These are phyloP conservation scores for Tylopilus felleus DNA, from an alignment of 768 basidiomycete genomes.

Conservation along the genomic window DNA sequence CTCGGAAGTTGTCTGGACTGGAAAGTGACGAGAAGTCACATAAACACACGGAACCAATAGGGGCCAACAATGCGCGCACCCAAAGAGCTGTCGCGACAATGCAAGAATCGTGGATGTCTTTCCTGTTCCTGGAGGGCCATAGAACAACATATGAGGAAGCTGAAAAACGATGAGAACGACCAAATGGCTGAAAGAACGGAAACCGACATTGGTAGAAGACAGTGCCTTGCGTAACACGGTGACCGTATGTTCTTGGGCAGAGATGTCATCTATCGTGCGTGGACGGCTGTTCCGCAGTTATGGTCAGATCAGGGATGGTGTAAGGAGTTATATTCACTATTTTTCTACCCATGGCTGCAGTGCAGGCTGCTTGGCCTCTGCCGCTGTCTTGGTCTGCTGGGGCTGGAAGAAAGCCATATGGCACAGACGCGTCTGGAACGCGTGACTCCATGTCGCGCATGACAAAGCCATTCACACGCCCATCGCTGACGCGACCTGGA, in stretches of 20 bases:
- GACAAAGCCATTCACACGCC: slow-evolving; percentile 32
- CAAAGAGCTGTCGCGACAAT: slow-evolving; percentile 89
- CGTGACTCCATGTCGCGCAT: slow-evolving; percentile 43
- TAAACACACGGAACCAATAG: not conserved
- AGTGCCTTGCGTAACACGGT: slow-evolving; percentile 89
- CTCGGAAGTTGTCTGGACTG: slow-evolving; percentile 92
- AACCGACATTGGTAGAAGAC: slow-evolving; percentile 82
- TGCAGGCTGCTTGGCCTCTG: slow-evolving; percentile 41
- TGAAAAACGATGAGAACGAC: slow-evolving; percentile 35
- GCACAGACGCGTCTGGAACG: slow-evolving; percentile 42
- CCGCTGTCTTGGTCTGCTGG: slow-evolving; percentile 29
- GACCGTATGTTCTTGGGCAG: slow-evolving; percentile 95
- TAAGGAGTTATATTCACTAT: slow-evolving; percentile 61
- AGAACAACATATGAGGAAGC: slow-evolving; percentile 99
- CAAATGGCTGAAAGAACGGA: not conserved
- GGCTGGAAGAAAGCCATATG: slow-evolving; percentile 68
- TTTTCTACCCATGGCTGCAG: slow-evolving; percentile 98
- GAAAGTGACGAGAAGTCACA: not conserved
- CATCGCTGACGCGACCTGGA: slow-evolving; percentile 15
- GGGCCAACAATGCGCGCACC: slow-evolving; percentile 47
- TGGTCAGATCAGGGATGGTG: not conserved
- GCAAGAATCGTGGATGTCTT: slow-evolving; percentile 99
- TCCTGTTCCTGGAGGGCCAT: slow-evolving; percentile 97
- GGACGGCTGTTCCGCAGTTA: slow-evolving; percentile 72
- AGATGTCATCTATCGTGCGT: slow-evolving; percentile 96